A percentile compares a stretch with the other conserved stretches of the same genome.
Evolutionary conservation across 1,284 basidiomycete genomes (phyloP).

Genomic region (Ustilago sp.): DNA sequence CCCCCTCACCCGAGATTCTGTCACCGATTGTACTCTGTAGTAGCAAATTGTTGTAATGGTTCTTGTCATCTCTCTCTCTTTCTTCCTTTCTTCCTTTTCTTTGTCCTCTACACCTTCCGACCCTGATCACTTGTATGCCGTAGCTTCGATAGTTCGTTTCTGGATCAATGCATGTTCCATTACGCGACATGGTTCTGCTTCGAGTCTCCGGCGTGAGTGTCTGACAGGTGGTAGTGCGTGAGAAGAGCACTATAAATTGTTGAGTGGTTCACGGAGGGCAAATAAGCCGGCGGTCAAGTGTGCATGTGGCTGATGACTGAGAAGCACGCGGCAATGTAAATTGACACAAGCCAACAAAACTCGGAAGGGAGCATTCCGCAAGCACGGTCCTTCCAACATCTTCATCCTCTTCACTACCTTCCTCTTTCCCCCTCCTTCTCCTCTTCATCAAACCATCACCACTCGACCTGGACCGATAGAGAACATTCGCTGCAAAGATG

Average conservation of each 20-base stretch:
- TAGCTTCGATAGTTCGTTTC: not conserved
- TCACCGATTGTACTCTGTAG: slow-evolving; percentile 11
- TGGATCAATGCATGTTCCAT: slow-evolving; percentile 9
- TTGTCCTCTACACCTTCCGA: slow-evolving; percentile 2
- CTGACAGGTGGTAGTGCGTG: not conserved
- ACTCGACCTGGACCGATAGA: not conserved
- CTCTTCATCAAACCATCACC: not conserved
- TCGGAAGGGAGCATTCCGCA: slow-evolving; percentile 17
- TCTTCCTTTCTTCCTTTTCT: not conserved
- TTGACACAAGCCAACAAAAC: not conserved
- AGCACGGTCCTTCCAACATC: slow-evolving; percentile 12
- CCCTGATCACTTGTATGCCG: not conserved
- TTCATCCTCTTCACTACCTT: not conserved
- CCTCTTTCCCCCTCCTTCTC: not conserved
- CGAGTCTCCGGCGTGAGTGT: not conserved
- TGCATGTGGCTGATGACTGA: not conserved
- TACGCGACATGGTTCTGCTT: not conserved
- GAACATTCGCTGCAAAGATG: not conserved
- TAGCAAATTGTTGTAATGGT: slow-evolving; percentile 21
- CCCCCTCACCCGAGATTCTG: not conserved
- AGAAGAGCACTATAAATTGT: too few relatives aligned
- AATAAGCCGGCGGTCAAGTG: not conserved
- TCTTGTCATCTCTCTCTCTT: slow-evolving; percentile 5
- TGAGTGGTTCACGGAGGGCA: not conserved
- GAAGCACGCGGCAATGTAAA: slow-evolving; percentile 7